These are phyloP conservation scores for Stagonosporopsis cucurbitacearum DNA, from an alignment of 2,329 filamentous ascomycete species.

Conservation along the genomic window DNA sequence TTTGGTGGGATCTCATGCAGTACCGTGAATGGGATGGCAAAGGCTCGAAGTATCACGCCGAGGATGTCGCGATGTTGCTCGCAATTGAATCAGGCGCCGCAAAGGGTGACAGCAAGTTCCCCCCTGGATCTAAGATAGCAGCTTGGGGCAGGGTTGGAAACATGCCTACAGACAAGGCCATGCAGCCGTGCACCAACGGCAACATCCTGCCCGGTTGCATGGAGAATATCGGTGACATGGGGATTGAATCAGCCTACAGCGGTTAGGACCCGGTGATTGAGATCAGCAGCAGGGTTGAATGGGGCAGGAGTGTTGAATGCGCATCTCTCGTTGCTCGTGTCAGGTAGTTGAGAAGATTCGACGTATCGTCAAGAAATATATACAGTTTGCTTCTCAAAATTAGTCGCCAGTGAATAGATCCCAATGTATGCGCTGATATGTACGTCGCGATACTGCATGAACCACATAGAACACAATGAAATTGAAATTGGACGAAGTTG, in stretches of 20 bases:
- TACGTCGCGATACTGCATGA: neutral
- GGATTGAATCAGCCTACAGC: neutral
- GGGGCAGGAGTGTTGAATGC: neutral
- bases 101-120: neutral
- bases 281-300: neutral
- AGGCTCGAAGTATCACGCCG: neutral
- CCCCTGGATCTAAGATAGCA: neutral
- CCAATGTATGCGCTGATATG: neutral
- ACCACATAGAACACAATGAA: neutral
- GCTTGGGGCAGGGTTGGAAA: neutral
- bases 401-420: neutral
- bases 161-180: neutral
- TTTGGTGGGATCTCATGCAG: neutral
- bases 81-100: neutral
- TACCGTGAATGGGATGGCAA: conserved; percentile 38
- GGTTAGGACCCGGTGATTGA: neutral
- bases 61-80: neutral
- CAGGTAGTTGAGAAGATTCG: neutral
- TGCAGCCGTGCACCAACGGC: neutral
- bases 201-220: neutral
- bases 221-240: neutral
- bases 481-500: neutral
- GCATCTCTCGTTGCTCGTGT: neutral
- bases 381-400: neutral
- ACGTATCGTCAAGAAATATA: neutral